Evolutionary conservation across 2,329 filamentous ascomycete genomes (phyloP).

Genomic region (Macrophomina pseudophaseolina): DNA sequence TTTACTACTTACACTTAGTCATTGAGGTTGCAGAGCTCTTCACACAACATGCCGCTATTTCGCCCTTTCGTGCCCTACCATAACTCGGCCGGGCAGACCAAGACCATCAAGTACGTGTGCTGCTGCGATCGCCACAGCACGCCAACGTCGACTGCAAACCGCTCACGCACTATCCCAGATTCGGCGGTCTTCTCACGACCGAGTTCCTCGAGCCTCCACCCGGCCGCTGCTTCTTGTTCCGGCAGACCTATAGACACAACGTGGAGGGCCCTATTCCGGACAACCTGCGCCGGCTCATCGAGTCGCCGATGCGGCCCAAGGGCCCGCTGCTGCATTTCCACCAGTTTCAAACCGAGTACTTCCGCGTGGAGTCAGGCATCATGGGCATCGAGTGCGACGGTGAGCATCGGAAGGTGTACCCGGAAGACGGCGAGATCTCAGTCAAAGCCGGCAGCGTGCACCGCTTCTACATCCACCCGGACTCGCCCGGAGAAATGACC

Average conservation of each 20-base stretch:
- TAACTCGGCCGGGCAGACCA: conserved; percentile 10
- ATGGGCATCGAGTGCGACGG: conserved; percentile 37
- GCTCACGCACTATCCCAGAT: conserved; percentile 26
- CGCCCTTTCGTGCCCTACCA: conserved; percentile 20
- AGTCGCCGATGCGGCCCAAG: conserved; percentile 22
- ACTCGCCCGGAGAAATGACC: conserved; percentile 22
- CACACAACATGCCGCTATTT: background rate
- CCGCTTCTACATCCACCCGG: conserved; percentile 30
- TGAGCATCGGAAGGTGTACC: background rate
- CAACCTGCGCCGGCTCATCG: conserved; percentile 31
- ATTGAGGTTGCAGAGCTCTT: no score
- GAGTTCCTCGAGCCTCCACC: conserved; percentile 38
- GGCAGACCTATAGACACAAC: conserved; percentile 34
- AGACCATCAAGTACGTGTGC: conserved; percentile 10
- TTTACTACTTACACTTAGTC: no score
- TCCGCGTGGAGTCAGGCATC: conserved; percentile 33
- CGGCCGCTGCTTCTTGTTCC: conserved; percentile 35
- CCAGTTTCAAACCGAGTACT: conserved; percentile 37
- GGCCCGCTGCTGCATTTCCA: conserved; percentile 37
- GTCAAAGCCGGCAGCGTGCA: conserved; percentile 31
- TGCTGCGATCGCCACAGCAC: no score
- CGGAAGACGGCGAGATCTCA: conserved; percentile 21
- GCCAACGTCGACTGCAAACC: no score
- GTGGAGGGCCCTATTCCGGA: conserved; percentile 27
- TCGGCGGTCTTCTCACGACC: conserved; percentile 33